Conservation (phyloP, 352 stramenopile genomes). For the Hyaloperonospora arabidopsidis region DNA sequence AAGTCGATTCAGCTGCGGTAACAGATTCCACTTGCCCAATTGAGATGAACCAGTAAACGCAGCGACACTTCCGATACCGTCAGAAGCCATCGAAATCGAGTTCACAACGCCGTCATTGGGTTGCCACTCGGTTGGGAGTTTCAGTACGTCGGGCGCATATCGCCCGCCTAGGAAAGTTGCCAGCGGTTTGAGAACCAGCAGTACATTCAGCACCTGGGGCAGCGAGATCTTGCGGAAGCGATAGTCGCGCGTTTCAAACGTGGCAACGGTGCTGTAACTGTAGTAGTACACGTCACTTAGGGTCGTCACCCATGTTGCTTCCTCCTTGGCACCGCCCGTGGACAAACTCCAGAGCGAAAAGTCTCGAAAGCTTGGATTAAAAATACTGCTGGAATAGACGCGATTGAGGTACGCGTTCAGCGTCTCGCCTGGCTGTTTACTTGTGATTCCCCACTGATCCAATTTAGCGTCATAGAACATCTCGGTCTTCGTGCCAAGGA, state of each 20-base stretch:
- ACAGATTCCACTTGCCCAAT: conserved; percentile 45
- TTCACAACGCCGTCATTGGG: conserved; percentile 41
- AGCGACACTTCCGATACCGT: conserved; percentile 19
- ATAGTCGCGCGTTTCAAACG: conserved; percentile 26
- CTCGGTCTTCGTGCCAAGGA: conserved; percentile 17
- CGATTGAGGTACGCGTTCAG: conserved; percentile 33
- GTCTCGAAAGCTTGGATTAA: conserved; percentile 37
- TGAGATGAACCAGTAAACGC: conserved; percentile 27
- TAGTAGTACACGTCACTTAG: conserved; percentile 54
- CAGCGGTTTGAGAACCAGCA: conserved; percentile 31
- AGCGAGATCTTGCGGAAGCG: conserved; percentile 34
- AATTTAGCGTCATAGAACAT: conserved; percentile 46
- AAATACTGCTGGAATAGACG: conserved; percentile 33
- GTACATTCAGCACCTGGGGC: conserved; percentile 43
- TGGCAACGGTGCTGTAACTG: conserved; percentile 42
- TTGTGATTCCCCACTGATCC: conserved; percentile 38
- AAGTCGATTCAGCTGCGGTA: conserved; percentile 37
- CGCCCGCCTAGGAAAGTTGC: conserved; percentile 33
- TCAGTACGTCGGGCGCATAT: conserved; percentile 23
- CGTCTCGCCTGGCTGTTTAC: conserved; percentile 23
- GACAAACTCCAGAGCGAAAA: conserved; percentile 41
- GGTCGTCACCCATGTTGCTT: conserved; percentile 44
- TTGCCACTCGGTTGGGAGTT: conserved; percentile 34
- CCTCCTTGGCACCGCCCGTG: conserved; percentile 36
- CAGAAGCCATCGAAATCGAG: conserved; percentile 38